Evolutionary conservation across 1,139 yeast genomes (phyloP).

Genomic region (Blastobotrys capitulatus): DNA sequence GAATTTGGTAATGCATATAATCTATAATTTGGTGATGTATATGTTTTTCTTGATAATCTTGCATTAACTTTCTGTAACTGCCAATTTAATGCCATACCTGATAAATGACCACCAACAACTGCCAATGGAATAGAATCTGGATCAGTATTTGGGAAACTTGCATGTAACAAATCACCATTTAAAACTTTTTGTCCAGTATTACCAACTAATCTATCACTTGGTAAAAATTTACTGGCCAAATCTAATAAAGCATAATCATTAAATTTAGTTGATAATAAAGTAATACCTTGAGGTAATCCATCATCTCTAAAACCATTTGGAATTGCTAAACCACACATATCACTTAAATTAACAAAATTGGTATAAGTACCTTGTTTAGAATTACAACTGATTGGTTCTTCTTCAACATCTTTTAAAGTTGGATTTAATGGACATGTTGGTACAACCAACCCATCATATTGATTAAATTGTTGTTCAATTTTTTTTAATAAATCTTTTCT

Average conservation of each 20-base stretch:
- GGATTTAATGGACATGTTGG: slow-evolving; percentile 96
- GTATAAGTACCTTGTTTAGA: slow-evolving; percentile 96
- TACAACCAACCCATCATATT: slow-evolving; percentile 69
- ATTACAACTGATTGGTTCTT: slow-evolving; percentile 78
- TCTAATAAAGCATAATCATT: slow-evolving; percentile 86
- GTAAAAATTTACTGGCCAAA: slow-evolving; percentile 66
- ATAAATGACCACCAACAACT: slow-evolving; percentile 93
- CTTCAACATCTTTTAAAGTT: slow-evolving; percentile 59
- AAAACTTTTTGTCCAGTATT: slow-evolving; percentile 30
- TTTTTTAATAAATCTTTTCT: slow-evolving; percentile 69
- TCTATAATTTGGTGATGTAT: slow-evolving; percentile 66
- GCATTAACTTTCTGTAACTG: slow-evolving; percentile 86
- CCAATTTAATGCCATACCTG: slow-evolving; percentile 90
- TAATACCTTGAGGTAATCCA: slow-evolving; percentile 86
- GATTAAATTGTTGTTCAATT: slow-evolving; percentile 49
- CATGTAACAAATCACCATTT: slow-evolving; percentile 38
- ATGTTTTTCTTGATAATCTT: slow-evolving; percentile 56
- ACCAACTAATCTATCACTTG: slow-evolving; percentile 47
- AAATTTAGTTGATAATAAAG: slow-evolving; percentile 73
- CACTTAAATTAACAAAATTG: slow-evolving; percentile 91
- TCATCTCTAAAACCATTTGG: slow-evolving; percentile 84
- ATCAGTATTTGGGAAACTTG: slow-evolving; percentile 35
- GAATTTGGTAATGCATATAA: slow-evolving; percentile 75
- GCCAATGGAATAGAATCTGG: slow-evolving; percentile 57
- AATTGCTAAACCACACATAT: slow-evolving; percentile 82